phyloP scores from a whole-genome alignment of 371 early-diverging fungal species.

The Mucor lusitanicus region DNA sequence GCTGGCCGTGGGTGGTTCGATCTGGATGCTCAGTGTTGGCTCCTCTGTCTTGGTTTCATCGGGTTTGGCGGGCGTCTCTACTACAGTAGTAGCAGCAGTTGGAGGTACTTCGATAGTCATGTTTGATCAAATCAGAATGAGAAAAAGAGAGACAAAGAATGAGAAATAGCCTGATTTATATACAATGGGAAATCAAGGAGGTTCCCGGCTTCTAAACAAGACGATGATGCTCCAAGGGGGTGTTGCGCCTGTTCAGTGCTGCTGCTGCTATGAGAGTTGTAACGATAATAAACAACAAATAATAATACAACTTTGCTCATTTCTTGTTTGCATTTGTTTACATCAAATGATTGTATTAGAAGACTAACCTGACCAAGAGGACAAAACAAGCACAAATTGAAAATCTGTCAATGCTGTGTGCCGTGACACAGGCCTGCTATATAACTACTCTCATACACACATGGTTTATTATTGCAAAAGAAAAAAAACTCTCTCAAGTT shows the following conservation, averaged over 20 bases:
- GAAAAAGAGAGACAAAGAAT: not conserved
- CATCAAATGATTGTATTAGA: not conserved
- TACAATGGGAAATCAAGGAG: not conserved
- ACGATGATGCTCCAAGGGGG: not conserved
- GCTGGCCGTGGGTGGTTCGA: constrained; percentile 3
- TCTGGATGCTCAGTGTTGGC: constrained; percentile 9
- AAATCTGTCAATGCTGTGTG: not conserved
- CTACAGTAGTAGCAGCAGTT: not conserved
- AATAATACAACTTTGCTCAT: not conserved
- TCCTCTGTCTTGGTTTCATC: not conserved
- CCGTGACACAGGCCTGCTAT: not conserved
- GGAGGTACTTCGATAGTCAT: constrained; percentile 9
- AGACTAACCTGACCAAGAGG: not conserved
- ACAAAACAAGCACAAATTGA: not conserved
- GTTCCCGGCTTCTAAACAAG: not conserved
- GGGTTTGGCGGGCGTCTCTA: not conserved
- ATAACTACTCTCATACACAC: too few relatives aligned
- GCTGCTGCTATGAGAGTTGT: not conserved
- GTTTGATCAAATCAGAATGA: not conserved
- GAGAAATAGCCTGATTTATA: not conserved
- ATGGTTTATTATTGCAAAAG: too few relatives aligned
- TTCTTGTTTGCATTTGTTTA: constrained; percentile 6
- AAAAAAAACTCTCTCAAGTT: too few relatives aligned
- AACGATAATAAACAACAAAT: not conserved
- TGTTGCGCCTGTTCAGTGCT: too few relatives aligned